Conservation (phyloP, 2,329 filamentous ascomycete genomes). For the Ceratocystis cubensis region DNA sequence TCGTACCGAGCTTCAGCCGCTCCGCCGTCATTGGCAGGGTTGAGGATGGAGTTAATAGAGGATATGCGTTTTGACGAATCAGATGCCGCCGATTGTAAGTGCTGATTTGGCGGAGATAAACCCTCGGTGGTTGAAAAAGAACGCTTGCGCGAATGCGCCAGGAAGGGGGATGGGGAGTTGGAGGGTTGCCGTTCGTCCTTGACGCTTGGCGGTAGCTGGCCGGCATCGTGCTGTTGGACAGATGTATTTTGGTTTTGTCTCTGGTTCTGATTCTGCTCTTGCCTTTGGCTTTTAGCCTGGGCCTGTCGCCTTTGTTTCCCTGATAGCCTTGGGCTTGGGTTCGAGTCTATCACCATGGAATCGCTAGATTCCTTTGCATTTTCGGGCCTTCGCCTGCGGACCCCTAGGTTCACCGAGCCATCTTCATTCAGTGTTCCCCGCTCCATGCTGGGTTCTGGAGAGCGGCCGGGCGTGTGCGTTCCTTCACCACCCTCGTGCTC, state of each 20-base stretch:
- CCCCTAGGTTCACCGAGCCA: slow-evolving; percentile 51
- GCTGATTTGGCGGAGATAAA: slow-evolving; percentile 32
- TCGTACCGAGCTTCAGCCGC: slow-evolving; percentile 12
- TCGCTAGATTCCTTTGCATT: slow-evolving; percentile 24
- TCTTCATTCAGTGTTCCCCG: slow-evolving; percentile 49
- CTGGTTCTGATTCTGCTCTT: not conserved
- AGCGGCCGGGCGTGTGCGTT: slow-evolving; percentile 33
- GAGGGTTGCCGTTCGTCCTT: slow-evolving; percentile 42
- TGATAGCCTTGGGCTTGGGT: not conserved
- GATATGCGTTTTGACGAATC: slow-evolving; percentile 49
- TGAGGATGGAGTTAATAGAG: slow-evolving; percentile 65
- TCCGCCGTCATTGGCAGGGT: slow-evolving; percentile 33
- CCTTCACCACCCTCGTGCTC: slow-evolving; percentile 37
- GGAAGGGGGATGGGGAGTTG: slow-evolving; percentile 47
- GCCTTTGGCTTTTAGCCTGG: too few relatives aligned
- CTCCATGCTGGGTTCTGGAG: slow-evolving; percentile 32
- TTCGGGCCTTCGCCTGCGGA: slow-evolving; percentile 34
- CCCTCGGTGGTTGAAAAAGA: slow-evolving; percentile 52
- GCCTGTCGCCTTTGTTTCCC: not conserved
- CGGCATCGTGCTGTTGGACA: not conserved
- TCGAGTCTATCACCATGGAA: slow-evolving; percentile 8
- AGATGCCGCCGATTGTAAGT: not conserved
- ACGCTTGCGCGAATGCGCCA: slow-evolving; percentile 50
- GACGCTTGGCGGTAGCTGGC: slow-evolving; percentile 15
- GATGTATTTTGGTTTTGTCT: not conserved